Evolutionary conservation across 495 filamentous ascomycete species (phyloP).

Genomic region (Penicillium cataractarum): DNA sequence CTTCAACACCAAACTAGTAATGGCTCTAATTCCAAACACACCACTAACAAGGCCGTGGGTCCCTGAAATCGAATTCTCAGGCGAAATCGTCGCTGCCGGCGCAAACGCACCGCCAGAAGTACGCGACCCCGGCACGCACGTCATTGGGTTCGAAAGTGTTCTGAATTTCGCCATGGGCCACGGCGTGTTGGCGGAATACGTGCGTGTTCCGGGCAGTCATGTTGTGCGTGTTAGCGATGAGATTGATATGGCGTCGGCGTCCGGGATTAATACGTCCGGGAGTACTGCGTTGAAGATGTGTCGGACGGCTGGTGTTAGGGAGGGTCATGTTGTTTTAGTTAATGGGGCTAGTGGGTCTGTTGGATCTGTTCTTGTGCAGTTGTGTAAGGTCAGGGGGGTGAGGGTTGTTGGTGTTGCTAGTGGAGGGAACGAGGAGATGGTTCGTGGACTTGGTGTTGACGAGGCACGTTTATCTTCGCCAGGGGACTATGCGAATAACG

Average conservation of each 20-base stretch:
- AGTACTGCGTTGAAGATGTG: constrained; percentile 31
- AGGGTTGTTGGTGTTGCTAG: constrained; percentile 31
- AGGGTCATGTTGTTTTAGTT: constrained; percentile 28
- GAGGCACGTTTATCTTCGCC: constrained; percentile 17
- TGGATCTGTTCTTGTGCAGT: constrained; percentile 25
- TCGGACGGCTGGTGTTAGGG: constrained; percentile 27
- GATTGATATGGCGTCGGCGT: constrained; percentile 31
- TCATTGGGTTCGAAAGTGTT: constrained; percentile 24
- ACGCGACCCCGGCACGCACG: constrained; percentile 16
- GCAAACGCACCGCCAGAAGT: constrained; percentile 15
- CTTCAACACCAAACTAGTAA: constrained; percentile 13
- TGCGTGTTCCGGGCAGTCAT: constrained; percentile 19
- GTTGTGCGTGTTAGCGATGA: constrained; percentile 9
- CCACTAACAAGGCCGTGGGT: constrained; percentile 20
- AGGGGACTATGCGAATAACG: background rate
- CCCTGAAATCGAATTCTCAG: constrained; percentile 27
- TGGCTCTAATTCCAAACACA: constrained; percentile 16
- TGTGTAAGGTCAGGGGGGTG: constrained; percentile 30
- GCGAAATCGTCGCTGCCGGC: constrained; percentile 23
- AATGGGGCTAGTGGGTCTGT: constrained; percentile 35
- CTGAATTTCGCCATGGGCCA: constrained; percentile 14
- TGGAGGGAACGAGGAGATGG: constrained; percentile 30
- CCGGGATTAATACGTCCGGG: constrained; percentile 27
- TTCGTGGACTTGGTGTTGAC: constrained; percentile 28
- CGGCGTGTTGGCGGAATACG: constrained; percentile 26